phyloP scores from a whole-genome alignment of 2,329 filamentous ascomycete genomes.

The Ceratocystis diversiconidia region DNA sequence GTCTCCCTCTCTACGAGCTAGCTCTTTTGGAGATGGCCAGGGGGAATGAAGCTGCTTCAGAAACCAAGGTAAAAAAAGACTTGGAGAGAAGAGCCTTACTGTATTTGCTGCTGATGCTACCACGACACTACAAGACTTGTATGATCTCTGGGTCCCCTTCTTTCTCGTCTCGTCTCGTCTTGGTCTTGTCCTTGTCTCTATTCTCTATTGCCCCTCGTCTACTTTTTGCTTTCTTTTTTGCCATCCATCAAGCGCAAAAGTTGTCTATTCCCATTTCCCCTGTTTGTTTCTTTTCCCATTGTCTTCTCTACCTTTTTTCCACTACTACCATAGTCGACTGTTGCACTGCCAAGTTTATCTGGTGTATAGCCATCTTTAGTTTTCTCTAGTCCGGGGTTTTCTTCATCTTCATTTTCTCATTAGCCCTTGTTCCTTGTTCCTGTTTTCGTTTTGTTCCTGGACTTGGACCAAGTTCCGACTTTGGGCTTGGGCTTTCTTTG shows the following conservation, averaged over 20 bases:
- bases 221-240: neutral
- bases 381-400: neutral
- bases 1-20: neutral
- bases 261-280: neutral
- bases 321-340: neutral
- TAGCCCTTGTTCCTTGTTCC: neutral
- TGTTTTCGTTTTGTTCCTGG: slow-evolving; percentile 1
- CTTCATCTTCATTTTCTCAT: neutral
- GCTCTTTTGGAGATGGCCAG: slow-evolving; percentile 1
- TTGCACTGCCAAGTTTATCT: no score
- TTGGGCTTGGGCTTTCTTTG: neutral
- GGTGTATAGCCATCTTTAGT: neutral
- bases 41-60: neutral
- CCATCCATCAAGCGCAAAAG: neutral
- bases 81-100: no score
- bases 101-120: no score
- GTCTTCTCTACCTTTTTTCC: slow-evolving; percentile 2
- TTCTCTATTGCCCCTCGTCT: neutral
- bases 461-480: neutral
- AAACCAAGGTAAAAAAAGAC: neutral
- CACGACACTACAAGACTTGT: neutral
- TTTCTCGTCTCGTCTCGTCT: no score
- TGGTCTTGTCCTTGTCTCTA: neutral
- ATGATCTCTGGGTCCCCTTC: slow-evolving; percentile 6
- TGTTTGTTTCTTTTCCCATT: neutral